Percentiles rank a stretch among this genome's conserved stretches.
Evolutionary conservation across 2,329 filamentous ascomycete species (phyloP).

Genomic region (Talaromyces sp.): DNA sequence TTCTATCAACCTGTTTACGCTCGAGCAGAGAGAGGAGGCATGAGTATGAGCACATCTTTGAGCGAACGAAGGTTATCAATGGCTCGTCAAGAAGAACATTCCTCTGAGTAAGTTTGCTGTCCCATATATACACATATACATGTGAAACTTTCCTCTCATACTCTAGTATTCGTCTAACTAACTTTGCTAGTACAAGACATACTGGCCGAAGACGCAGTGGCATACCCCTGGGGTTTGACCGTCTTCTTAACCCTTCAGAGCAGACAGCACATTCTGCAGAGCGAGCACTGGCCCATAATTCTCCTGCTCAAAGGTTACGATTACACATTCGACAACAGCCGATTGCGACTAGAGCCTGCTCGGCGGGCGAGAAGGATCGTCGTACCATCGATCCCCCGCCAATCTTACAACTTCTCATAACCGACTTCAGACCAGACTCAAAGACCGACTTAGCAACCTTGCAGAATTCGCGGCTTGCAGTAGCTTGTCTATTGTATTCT

Average conservation of each 20-base stretch:
- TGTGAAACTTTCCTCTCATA: not conserved
- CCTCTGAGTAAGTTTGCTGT: not conserved
- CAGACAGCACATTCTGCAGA: constrained; percentile 25
- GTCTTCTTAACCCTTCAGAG: constrained; percentile 34
- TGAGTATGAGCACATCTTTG: not conserved
- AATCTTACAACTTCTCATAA: constrained; percentile 48
- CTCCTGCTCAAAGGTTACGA: constrained; percentile 32
- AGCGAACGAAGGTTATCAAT: not conserved
- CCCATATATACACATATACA: not conserved
- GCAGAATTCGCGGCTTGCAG: constrained; percentile 42
- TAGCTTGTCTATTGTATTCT: constrained; percentile 46
- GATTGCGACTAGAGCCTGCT: constrained; percentile 47
- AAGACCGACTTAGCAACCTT: constrained; percentile 40
- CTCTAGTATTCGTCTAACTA: not conserved
- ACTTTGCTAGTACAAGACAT: not conserved
- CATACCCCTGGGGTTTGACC: constrained; percentile 40
- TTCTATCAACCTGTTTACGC: constrained; percentile 1
- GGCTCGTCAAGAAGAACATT: not conserved
- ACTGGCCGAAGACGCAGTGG: constrained; percentile 24
- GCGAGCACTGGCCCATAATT: constrained; percentile 26
- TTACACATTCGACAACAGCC: constrained; percentile 50
- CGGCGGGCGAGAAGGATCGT: constrained; percentile 48
- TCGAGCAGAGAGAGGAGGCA: not conserved
- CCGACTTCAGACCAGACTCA: constrained; percentile 43
- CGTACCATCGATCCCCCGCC: constrained; percentile 50